These are phyloP conservation scores for Mycena olivaceomarginata DNA, from an alignment of 768 basidiomycete species.

Conservation along the genomic window DNA sequence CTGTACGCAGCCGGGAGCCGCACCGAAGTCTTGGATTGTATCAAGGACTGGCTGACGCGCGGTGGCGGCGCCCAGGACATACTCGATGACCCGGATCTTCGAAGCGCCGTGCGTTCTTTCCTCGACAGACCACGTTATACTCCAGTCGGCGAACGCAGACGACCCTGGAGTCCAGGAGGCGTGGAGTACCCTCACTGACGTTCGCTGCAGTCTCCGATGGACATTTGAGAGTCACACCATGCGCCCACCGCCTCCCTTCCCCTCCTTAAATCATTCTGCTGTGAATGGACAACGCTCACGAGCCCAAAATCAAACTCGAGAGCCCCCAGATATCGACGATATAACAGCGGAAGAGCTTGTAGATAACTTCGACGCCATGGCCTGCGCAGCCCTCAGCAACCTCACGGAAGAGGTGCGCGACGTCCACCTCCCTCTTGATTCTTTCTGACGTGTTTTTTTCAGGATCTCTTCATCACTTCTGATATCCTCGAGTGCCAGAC, in stretches of 20 bases:
- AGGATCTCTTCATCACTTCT: conserved; percentile 88
- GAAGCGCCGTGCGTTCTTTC: conserved; percentile 75
- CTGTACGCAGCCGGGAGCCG: conserved; percentile 70
- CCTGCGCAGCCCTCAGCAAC: conserved; percentile 82
- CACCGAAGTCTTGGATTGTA: conserved; percentile 77
- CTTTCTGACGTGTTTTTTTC: conserved; percentile 2
- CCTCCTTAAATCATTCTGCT: conserved; percentile 48
- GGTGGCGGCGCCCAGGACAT: conserved; percentile 90
- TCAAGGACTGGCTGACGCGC: conserved; percentile 82
- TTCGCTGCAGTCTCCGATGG: conserved; percentile 61
- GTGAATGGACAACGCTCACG: conserved; percentile 52
- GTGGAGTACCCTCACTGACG: conserved; percentile 66
- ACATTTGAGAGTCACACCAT: conserved; percentile 74
- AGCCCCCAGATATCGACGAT: conserved; percentile 78
- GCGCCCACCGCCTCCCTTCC: conserved; percentile 69
- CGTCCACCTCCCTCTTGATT: conserved; percentile 20
- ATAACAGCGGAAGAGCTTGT: conserved; percentile 82
- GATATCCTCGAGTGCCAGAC: conserved; percentile 90
- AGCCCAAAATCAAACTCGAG: conserved; percentile 61
- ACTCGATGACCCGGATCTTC: conserved; percentile 82
- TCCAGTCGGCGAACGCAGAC: conserved; percentile 62
- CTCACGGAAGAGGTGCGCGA: conserved; percentile 84
- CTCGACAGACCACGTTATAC: conserved; percentile 76
- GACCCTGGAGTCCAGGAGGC: conserved; percentile 68
- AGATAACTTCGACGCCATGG: conserved; percentile 86